These are phyloP conservation scores for Andrographis paniculata DNA, from an alignment of 305 asterid species.

Conservation along the genomic window DNA sequence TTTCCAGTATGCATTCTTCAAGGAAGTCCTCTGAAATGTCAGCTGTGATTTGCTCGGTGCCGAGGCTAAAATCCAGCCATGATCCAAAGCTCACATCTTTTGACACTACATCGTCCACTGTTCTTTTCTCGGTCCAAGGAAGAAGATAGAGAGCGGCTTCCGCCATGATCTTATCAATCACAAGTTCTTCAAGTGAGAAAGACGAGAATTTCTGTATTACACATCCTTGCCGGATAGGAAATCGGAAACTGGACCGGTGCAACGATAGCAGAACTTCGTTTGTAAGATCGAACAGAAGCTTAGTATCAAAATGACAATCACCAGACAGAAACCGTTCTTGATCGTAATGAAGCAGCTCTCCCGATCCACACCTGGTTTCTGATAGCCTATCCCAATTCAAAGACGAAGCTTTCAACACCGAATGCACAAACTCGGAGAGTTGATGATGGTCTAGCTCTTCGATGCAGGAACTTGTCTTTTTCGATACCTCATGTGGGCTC, in stretches of 20 bases:
- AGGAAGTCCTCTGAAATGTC: conserved; percentile 33
- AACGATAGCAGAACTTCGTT: conserved; percentile 48
- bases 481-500: conserved; percentile 19
- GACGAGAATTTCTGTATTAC: conserved; percentile 25
- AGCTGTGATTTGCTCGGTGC: conserved; percentile 23
- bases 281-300: conserved; percentile 61
- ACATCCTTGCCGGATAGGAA: conserved; percentile 33
- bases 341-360: conserved; percentile 31
- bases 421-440: conserved; percentile 34
- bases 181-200: conserved; percentile 28
- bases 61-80: conserved; percentile 34
- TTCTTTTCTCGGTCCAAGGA: conserved; percentile 31
- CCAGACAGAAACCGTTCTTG: conserved; percentile 37
- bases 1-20: conserved; percentile 32
- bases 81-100: conserved; percentile 29
- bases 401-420: conserved; percentile 37
- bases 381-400: conserved; percentile 38
- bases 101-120: conserved; percentile 33
- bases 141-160: conserved; percentile 41
- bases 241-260: conserved; percentile 27
- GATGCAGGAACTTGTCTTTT: conserved; percentile 13
- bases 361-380: conserved; percentile 23
- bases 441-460: conserved; percentile 22
- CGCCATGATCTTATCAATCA: conserved; percentile 46
- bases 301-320: conserved; percentile 37